These are phyloP conservation scores for Phaeomoniella chlamydospora DNA, from an alignment of 2,329 filamentous ascomycete genomes.

Conservation along the genomic window DNA sequence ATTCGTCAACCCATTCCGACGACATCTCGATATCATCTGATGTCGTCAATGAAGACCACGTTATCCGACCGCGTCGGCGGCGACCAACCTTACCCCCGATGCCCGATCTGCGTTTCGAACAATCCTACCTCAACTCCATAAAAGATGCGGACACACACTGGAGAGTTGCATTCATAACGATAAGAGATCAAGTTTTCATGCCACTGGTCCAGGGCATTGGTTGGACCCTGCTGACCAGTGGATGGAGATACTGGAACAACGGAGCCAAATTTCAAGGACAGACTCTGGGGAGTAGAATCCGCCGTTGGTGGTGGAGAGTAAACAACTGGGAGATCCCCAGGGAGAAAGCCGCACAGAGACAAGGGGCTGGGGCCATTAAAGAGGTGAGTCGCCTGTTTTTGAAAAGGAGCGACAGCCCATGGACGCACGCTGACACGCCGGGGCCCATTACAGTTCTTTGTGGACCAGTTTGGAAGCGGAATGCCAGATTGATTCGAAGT, in stretches of 20 bases:
- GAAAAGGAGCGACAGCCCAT: constrained; percentile 1
- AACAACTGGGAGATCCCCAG: constrained; percentile 73
- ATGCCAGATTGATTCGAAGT: constrained; percentile 11
- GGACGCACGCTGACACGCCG: neutral
- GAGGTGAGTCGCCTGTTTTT: constrained; percentile 23
- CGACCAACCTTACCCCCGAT: constrained; percentile 50
- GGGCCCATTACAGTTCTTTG: constrained; percentile 6
- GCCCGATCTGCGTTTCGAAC: constrained; percentile 84
- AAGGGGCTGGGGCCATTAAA: constrained; percentile 21
- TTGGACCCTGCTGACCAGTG: constrained; percentile 74
- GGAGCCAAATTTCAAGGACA: constrained; percentile 63
- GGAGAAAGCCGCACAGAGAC: constrained; percentile 9
- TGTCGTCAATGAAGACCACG: constrained; percentile 23
- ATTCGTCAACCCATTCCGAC: constrained; percentile 22
- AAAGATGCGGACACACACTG: constrained; percentile 65
- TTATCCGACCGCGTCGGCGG: constrained; percentile 20
- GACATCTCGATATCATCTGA: constrained; percentile 30
- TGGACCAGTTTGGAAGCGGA: constrained; percentile 9
- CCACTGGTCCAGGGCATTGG: constrained; percentile 75
- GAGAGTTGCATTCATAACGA: constrained; percentile 68
- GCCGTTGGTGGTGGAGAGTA: constrained; percentile 89
- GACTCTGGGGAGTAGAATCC: constrained; percentile 58
- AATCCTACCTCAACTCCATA: constrained; percentile 91
- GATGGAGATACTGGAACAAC: constrained; percentile 84
- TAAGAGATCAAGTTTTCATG: constrained; percentile 73